Evolutionary conservation across 768 basidiomycete genomes (phyloP).

Genomic region (Ramaria sp.): DNA sequence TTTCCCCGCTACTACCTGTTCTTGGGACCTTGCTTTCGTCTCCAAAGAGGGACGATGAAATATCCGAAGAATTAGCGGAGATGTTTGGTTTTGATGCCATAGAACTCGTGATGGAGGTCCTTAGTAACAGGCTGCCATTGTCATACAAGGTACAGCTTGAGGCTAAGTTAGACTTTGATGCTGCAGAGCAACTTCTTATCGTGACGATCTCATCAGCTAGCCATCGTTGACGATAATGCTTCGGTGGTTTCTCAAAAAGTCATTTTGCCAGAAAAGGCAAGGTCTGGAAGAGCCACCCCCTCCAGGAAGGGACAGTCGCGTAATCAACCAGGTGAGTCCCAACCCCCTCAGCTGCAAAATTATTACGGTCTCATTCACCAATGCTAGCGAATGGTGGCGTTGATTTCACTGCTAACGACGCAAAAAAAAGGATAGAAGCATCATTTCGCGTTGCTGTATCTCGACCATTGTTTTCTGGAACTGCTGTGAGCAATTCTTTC

Average conservation of each 20-base stretch:
- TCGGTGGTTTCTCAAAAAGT: neutral
- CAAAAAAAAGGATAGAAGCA: constrained; percentile 53
- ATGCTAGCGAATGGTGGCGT: neutral
- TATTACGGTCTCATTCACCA: neutral
- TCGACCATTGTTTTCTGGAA: constrained; percentile 52
- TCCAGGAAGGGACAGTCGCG: neutral
- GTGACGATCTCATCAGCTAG: neutral
- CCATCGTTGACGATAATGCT: neutral
- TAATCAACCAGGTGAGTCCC: neutral
- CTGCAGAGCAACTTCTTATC: neutral
- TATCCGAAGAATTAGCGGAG: constrained; percentile 71
- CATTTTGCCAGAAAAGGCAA: constrained; percentile 9
- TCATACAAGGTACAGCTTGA: constrained; percentile 35
- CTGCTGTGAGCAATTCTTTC: constrained; percentile 31
- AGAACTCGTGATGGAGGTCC: constrained; percentile 62
- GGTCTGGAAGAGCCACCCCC: neutral
- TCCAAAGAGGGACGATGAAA: constrained; percentile 41
- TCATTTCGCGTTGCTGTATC: constrained; percentile 48
- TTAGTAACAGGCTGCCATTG: constrained; percentile 43
- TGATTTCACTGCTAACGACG: constrained; percentile 34
- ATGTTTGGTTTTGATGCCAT: constrained; percentile 78
- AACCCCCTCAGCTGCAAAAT: neutral
- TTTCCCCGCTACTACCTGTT: constrained; percentile 1
- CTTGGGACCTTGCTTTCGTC: constrained; percentile 9
- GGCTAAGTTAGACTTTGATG: neutral